Percentiles rank a stretch among this genome's conserved stretches.
These are phyloP conservation scores for Coemansia sp. DNA, from an alignment of 192 early-diverging fungal species.

Conservation along the genomic window DNA sequence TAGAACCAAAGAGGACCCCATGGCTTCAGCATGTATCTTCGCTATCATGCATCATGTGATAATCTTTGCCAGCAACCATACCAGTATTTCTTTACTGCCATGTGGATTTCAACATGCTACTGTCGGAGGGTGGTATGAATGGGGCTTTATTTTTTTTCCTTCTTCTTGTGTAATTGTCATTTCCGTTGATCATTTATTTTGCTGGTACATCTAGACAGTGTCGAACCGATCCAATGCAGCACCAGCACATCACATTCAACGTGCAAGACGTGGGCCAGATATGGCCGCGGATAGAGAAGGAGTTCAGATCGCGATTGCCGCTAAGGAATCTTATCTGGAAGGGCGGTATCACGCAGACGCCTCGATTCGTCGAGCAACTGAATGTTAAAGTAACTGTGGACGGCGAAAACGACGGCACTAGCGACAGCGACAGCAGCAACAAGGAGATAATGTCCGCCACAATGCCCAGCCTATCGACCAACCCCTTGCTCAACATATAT, in stretches of 20 bases:
- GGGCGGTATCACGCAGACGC: slow-evolving; percentile 64
- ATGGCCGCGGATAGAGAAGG: slow-evolving; percentile 67
- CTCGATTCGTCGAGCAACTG: slow-evolving; percentile 62
- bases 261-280: slow-evolving; percentile 30
- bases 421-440: background rate
- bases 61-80: background rate
- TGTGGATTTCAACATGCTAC: background rate
- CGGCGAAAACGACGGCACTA: background rate
- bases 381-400: slow-evolving; percentile 58
- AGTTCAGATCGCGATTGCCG: slow-evolving; percentile 70
- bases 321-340: slow-evolving; percentile 80
- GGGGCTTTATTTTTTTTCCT: too few species aligned
- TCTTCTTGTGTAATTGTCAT: background rate
- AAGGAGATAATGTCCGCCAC: slow-evolving; percentile 8
- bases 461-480: background rate
- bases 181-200: background rate
- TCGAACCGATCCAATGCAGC: background rate
- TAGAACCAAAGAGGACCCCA: too few species aligned
- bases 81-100: background rate
- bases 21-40: too few species aligned
- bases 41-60: background rate
- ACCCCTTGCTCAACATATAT: slow-evolving; percentile 34
- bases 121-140: too few species aligned
- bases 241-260: slow-evolving; percentile 9
- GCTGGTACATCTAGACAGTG: too few species aligned